A percentile compares a stretch with the other conserved stretches of the same genome.
These are phyloP conservation scores for Suillus ampliporus DNA, from an alignment of 768 basidiomycete genomes.

Conservation along the genomic window DNA sequence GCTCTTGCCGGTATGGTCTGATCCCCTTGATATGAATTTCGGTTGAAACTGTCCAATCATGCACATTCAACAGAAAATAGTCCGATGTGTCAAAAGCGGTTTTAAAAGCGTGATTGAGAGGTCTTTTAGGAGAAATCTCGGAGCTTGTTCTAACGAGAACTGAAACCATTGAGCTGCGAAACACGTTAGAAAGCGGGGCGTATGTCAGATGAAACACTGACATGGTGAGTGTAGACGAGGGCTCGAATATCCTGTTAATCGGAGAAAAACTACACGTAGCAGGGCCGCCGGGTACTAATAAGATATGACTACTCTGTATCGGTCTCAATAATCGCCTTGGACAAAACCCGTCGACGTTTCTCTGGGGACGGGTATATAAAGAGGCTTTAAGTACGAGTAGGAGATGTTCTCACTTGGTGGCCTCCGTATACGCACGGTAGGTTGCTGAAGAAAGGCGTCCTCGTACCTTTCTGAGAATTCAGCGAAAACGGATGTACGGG, in stretches of 20 bases:
- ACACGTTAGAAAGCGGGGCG: not conserved
- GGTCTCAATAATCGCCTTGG: not conserved
- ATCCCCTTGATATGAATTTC: conserved; percentile 3
- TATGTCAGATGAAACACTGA: not conserved
- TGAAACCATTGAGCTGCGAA: not conserved
- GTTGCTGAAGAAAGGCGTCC: conserved; percentile 9
- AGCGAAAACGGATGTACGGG: not conserved
- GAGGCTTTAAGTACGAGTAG: not conserved
- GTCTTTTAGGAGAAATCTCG: not conserved
- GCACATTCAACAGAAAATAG: not conserved
- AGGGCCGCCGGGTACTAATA: no score
- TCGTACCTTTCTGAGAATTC: conserved; percentile 2
- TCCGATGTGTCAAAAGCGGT: not conserved
- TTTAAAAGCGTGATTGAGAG: not conserved
- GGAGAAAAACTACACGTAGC: not conserved
- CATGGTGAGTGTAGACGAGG: not conserved
- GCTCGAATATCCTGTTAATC: not conserved
- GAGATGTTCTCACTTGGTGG: conserved; percentile 7
- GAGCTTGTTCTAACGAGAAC: not conserved
- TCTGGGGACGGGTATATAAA: not conserved
- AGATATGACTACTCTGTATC: conserved; percentile 8
- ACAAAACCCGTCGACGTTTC: conserved; percentile 2
- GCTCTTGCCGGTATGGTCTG: not conserved
- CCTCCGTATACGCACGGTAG: conserved; percentile 10
- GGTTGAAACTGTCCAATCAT: not conserved